Evolutionary conservation across 23 red algal species (phyloP), one percentile per base, ranked within the genome.

Genomic region (Gracilaria caudata): DNA sequence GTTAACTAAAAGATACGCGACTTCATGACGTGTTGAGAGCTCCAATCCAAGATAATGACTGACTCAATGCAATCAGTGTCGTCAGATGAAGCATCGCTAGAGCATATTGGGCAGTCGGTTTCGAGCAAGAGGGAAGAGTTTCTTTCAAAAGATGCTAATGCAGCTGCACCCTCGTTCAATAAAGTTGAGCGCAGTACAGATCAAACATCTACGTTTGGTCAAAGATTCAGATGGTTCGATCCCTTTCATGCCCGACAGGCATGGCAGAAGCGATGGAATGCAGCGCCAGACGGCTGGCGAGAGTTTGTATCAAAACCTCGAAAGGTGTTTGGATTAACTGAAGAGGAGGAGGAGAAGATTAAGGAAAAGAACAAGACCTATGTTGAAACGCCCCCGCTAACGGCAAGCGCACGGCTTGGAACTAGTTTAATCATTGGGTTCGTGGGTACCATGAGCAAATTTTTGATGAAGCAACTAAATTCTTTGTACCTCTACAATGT

Each of bases 381-480:
- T 41, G 80, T 93, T 24, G 70, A 77, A 51, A 80, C 90, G 2
- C 90, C 80, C 19, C 30, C 71, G 29, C 65, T 90, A 12, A 56
- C 86, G 11, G 76, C 68, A 30, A 80, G 25, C 13, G 87, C 65
- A 45, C 73, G 47, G 14, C 37, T 96, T 32, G 78, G 80, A 47
- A 92, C 81, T 1, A 74, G 77, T 51, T 17, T 86, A 28, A 80
- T 91, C 40, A 78, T 91, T 26, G 86, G 80, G 55, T 68, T 63
- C 49, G 86, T 91, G 5, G 86, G 86, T 29, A n/a, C 68, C 13
- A 26, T 90, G 58, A 81, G 86, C 65, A 91, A 91, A 72, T 40
- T 86, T 16, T 90, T 96, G 59, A 91, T 98, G 64, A 57, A 68
- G 35, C 68, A 46, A 24, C 33, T 86, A 24, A 93, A 93, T 58